Percentiles rank a stretch among this genome's conserved stretches.
Evolutionary conservation across 1,284 basidiomycete species (phyloP).

Genomic region (Ustilago cynodontis): DNA sequence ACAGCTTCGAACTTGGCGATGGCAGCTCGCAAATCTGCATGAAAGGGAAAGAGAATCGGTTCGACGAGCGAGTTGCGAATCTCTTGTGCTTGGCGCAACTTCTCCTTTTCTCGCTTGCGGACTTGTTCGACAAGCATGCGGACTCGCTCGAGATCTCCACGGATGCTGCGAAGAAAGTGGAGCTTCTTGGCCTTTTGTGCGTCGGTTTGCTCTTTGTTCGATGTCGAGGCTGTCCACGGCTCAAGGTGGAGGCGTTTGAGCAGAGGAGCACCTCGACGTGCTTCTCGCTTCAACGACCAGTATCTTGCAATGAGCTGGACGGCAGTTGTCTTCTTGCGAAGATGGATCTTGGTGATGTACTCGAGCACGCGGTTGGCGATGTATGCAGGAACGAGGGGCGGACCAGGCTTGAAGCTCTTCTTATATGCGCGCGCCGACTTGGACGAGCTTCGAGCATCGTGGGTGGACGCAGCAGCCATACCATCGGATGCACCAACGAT

Average conservation of each 20-base stretch:
- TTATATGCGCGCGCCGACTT: constrained; percentile 74
- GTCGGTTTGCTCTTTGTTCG: constrained; percentile 75
- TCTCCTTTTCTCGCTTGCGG: constrained; percentile 85
- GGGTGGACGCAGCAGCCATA: constrained; percentile 9
- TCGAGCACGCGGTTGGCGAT: constrained; percentile 79
- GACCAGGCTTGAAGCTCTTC: constrained; percentile 73
- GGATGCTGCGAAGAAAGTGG: constrained; percentile 75
- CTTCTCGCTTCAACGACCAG: constrained; percentile 97
- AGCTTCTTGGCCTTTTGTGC: constrained; percentile 82
- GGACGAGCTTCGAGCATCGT: constrained; percentile 42
- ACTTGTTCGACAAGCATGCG: constrained; percentile 80
- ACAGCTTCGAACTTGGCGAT: constrained; percentile 33
- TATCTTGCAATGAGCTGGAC: constrained; percentile 86
- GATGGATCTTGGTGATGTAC: constrained; percentile 80
- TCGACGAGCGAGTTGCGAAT: constrained; percentile 78
- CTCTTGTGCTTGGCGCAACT: constrained; percentile 80
- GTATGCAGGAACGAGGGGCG: constrained; percentile 74
- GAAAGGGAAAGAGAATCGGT: constrained; percentile 45
- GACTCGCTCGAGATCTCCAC: constrained; percentile 82
- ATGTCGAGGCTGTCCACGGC: constrained; percentile 89
- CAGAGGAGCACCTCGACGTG: constrained; percentile 89
- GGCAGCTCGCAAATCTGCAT: constrained; percentile 33
- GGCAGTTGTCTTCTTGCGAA: constrained; percentile 84
- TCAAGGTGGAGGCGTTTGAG: constrained; percentile 94
- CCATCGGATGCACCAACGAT: constrained; percentile 32